phyloP scores from a whole-genome alignment of 441 rosid species.

The Eutrema salsugineum region DNA sequence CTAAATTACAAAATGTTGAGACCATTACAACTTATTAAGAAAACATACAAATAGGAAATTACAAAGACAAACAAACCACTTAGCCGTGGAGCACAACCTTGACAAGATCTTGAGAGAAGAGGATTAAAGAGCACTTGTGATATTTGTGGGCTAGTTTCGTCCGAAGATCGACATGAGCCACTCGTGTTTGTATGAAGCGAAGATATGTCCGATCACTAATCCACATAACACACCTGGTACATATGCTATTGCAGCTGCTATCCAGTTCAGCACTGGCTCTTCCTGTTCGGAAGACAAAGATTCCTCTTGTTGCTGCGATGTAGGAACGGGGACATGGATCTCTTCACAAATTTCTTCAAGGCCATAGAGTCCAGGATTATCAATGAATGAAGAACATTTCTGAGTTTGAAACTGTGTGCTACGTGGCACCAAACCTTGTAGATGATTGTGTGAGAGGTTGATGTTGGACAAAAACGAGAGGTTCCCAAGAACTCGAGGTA shows the following conservation, averaged over 20 bases:
- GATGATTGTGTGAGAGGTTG: background rate
- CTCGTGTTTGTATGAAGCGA: too few species aligned
- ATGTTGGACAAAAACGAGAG: constrained; percentile 6
- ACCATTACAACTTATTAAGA: too few species aligned
- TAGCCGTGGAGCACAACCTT: too few species aligned
- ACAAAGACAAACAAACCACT: too few species aligned
- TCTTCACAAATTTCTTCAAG: background rate
- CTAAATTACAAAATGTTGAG: too few species aligned
- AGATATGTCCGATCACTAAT: too few species aligned
- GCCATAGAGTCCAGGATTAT: background rate
- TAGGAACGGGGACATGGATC: background rate
- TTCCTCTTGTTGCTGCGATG: background rate
- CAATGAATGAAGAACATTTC: background rate
- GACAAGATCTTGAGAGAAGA: too few species aligned
- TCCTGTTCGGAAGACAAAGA: background rate
- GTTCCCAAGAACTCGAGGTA: background rate
- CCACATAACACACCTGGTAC: too few species aligned
- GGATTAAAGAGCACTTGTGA: too few species aligned
- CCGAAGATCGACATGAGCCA: too few species aligned
- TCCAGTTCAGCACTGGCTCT: background rate
- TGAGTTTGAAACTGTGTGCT: background rate
- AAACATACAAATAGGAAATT: too few species aligned
- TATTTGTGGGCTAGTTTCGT: too few species aligned
- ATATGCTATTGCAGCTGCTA: background rate
- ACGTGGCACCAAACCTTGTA: background rate